These are phyloP conservation scores for Phytophthora syringae DNA, from an alignment of 352 stramenopile species.

Conservation along the genomic window DNA sequence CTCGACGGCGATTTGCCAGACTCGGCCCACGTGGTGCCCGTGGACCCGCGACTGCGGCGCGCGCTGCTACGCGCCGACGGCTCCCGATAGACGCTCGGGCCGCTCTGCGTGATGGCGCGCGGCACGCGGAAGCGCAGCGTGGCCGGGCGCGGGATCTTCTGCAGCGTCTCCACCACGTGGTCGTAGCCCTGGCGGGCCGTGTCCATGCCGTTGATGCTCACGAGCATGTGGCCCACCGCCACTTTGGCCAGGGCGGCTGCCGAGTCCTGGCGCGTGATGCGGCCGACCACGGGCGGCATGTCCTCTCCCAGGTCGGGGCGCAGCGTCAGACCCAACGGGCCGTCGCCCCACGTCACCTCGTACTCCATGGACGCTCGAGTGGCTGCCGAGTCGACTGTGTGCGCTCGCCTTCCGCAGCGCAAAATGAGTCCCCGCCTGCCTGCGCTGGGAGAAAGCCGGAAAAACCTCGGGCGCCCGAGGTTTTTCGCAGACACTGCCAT, in stretches of 20 bases:
- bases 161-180: conserved; percentile 80
- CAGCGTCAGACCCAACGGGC: conserved; percentile 81
- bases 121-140: conserved; percentile 87
- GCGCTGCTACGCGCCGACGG: conserved; percentile 40
- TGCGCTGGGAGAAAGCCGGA: conserved; percentile 23
- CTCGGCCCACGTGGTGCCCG: conserved; percentile 54
- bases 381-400: not conserved
- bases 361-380: conserved; percentile 79
- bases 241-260: conserved; percentile 82
- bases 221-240: conserved; percentile 87
- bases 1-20: conserved; percentile 35
- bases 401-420: conserved; percentile 13
- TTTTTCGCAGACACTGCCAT: conserved; percentile 17
- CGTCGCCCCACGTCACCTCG: conserved; percentile 87
- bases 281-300: conserved; percentile 88
- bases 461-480: conserved; percentile 29
- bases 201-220: conserved; percentile 89
- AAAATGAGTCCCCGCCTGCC: conserved; percentile 33
- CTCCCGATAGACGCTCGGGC: conserved; percentile 32
- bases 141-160: conserved; percentile 82
- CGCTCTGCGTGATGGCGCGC: conserved; percentile 41
- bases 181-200: conserved; percentile 88
- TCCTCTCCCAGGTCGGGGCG: conserved; percentile 85
- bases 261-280: conserved; percentile 88
- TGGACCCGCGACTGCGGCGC: conserved; percentile 44